Conservation (phyloP, 371 early-diverging fungal species). For the Mortierella sp. region DNA sequence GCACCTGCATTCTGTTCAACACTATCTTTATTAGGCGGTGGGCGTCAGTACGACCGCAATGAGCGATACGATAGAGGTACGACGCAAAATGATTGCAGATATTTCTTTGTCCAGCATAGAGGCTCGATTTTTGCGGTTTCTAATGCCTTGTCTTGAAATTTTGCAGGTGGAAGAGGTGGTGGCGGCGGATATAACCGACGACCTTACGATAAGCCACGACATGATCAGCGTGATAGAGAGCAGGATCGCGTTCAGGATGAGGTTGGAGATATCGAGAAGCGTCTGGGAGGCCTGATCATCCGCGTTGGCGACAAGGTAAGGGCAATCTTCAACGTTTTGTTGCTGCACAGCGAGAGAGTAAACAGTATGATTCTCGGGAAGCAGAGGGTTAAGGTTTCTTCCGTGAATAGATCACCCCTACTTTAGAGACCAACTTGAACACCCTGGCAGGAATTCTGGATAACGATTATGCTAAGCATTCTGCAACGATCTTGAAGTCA, state of each 20-base stretch:
- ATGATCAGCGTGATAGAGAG: slow-evolving; percentile 38
- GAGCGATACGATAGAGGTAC: slow-evolving; percentile 31
- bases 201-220: slow-evolving; percentile 47
- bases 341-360: too few species aligned
- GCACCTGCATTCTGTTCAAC: neutral
- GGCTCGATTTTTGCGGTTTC: neutral
- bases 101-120: too few species aligned
- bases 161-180: slow-evolving; percentile 18
- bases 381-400: too few species aligned
- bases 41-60: slow-evolving; percentile 31
- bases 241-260: slow-evolving; percentile 62
- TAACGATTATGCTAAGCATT: slow-evolving; percentile 75
- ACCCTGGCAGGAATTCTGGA: slow-evolving; percentile 78
- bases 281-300: slow-evolving; percentile 77
- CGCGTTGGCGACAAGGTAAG: slow-evolving; percentile 82
- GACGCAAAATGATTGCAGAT: neutral
- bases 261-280: slow-evolving; percentile 73
- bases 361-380: neutral
- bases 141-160: neutral
- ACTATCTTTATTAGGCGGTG: slow-evolving; percentile 12
- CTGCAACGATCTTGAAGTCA: slow-evolving; percentile 70
- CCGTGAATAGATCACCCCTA: slow-evolving; percentile 68
- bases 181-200: slow-evolving; percentile 25
- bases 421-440: slow-evolving; percentile 71
- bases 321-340: too few species aligned